Base-by-base conservation (phyloP, 2,329 filamentous ascomycete genomes). In the Nothophaeocryptopus gaeumannii region DNA sequence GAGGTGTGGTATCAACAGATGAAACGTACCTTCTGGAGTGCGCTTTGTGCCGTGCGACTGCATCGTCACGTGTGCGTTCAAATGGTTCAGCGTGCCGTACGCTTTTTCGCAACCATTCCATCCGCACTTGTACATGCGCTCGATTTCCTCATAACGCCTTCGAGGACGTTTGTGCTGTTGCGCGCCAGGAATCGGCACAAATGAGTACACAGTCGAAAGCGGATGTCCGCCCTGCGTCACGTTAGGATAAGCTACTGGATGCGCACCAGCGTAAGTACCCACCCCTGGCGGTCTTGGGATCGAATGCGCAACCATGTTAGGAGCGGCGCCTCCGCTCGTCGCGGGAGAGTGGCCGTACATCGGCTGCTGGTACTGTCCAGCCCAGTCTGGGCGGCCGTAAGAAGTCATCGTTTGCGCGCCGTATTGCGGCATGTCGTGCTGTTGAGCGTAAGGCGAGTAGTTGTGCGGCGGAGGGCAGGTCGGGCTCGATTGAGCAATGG, bases 91-190 rank as follows among this genome's bases (percentile, higher is more conserved):
- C 40, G 93, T 99, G 53, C 93, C 93, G 62, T 99, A 99, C 2
- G 93, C 93, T 74, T 99, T 99, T 72, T 99, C 93, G 67, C 93
- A 99, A 8, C 91, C 91, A 59, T 96, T 92, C 89, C 90, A 97
- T 20, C 92, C 93, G 67, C 93, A 99, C 73, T 97, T 97, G 78
- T 99, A 97, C 93, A 99, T 97, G 67, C 93, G 85, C 76, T 99
- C 93, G 63, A 99, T 99, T 70, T 99, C 93, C 72, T 99, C 93
- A 64, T 96, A 99, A 46, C 93, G 83, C 63, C 93, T 80, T 58
- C 93, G 83, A 10, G 93, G 93, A 51, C 93, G 84, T 77, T 99
- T 99, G 71, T 97, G 92, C 69, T 99, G 93, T 68, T 96, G 91
- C 10, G 92, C 89, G 57, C 93, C 93, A 2, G 93, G 93, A 64